Evolutionary conservation across 441 rosid species (phyloP).

Genomic region (Pelargonium citronellum): DNA sequence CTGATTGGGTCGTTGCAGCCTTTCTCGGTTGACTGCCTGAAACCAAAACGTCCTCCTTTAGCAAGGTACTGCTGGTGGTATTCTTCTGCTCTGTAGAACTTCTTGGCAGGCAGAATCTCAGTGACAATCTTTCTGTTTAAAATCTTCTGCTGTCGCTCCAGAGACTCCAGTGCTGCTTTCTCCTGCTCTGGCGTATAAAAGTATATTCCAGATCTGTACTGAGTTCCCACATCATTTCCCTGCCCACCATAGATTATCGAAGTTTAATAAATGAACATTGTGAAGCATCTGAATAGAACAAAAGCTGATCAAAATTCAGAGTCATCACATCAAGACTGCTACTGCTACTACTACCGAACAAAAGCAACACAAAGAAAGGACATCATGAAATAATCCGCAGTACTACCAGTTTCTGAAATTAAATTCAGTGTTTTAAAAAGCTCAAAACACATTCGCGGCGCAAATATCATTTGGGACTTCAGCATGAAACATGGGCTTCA

Average conservation of each 20-base stretch:
- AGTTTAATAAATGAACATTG: slow-evolving; percentile 22
- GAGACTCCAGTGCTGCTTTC: slow-evolving; percentile 55
- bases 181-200: slow-evolving; percentile 81
- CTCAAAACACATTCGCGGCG: too few species aligned
- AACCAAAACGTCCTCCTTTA: slow-evolving; percentile 77
- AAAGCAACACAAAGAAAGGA: too few species aligned
- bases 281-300: slow-evolving; percentile 72
- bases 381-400: too few species aligned
- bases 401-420: too few species aligned
- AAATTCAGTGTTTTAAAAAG: too few species aligned
- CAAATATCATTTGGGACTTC: too few species aligned
- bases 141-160: slow-evolving; percentile 55
- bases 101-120: slow-evolving; percentile 77
- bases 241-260: slow-evolving; percentile 22
- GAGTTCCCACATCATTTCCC: slow-evolving; percentile 89
- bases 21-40: slow-evolving; percentile 59
- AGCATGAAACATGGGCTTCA: too few species aligned
- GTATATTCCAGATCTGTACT: slow-evolving; percentile 85
- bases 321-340: too few species aligned
- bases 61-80: slow-evolving; percentile 83
- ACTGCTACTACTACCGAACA: too few species aligned
- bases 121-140: slow-evolving; percentile 64
- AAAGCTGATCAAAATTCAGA: too few species aligned
- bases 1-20: slow-evolving; percentile 83
- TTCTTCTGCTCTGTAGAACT: slow-evolving; percentile 83